These are phyloP conservation scores for Erodium trifolium DNA, from an alignment of 441 rosid species.

Conservation along the genomic window DNA sequence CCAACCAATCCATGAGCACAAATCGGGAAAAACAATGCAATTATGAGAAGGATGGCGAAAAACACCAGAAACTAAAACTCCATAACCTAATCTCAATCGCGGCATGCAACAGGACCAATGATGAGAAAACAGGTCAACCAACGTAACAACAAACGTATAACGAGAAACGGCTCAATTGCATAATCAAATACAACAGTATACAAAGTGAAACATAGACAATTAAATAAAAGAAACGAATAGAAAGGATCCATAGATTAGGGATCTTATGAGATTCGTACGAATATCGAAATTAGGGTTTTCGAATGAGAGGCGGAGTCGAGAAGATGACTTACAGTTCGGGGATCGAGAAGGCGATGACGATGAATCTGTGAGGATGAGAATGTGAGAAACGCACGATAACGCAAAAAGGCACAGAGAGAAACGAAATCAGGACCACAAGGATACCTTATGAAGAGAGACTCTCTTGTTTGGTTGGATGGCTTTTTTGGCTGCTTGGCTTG, in stretches of 20 bases:
- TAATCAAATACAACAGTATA: not conserved
- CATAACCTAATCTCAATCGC: conserved; percentile 1
- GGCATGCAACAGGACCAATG: not conserved
- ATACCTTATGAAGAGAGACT: conserved; percentile 22
- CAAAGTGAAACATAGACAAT: not conserved
- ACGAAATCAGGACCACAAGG: conserved; percentile 22
- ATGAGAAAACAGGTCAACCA: not conserved
- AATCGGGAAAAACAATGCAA: not conserved
- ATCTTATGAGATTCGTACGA: conserved; percentile 19
- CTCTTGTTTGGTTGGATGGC: conserved; percentile 23
- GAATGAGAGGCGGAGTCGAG: conserved; percentile 21
- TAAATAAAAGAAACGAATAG: not conserved
- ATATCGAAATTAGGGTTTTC: conserved; percentile 27
- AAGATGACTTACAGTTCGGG: conserved; percentile 33
- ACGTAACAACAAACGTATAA: not conserved
- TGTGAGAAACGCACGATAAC: conserved; percentile 12
- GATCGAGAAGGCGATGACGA: conserved; percentile 24
- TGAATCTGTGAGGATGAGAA: conserved; percentile 32
- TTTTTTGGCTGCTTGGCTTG: conserved; percentile 27
- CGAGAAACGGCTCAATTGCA: not conserved
- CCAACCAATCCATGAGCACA: not conserved
- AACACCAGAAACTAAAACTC: conserved; percentile 1
- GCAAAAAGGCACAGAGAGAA: conserved; percentile 22
- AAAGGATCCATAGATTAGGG: conserved; percentile 18
- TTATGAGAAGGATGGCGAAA: not conserved